Conservation (phyloP, 208 protist species). For the Leishmania aethiopica region DNA sequence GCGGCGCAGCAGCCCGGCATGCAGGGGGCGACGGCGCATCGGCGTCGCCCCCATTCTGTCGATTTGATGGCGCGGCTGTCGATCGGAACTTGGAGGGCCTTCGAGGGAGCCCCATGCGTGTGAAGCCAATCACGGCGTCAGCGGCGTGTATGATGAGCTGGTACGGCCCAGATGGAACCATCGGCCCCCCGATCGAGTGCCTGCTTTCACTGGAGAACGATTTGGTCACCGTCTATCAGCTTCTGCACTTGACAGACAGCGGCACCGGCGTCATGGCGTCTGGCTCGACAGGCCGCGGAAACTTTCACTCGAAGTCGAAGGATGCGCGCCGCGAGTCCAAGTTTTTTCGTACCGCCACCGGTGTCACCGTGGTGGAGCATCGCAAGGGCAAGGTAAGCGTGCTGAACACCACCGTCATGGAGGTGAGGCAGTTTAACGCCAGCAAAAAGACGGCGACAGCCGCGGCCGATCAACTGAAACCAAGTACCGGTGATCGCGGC, state of each 20-base stretch:
- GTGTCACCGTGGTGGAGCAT: constrained; percentile 28
- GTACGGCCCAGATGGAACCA: constrained; percentile 32
- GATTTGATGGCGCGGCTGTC: constrained; percentile 8
- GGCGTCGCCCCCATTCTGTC: neutral
- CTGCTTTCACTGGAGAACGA: constrained; percentile 35
- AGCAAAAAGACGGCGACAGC: constrained; percentile 8
- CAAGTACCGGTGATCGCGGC: neutral
- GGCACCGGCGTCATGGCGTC: neutral
- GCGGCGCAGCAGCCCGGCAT: neutral
- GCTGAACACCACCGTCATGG: constrained; percentile 35
- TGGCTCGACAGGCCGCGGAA: neutral
- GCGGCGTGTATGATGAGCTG: constrained; percentile 37
- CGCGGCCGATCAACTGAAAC: neutral
- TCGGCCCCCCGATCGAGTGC: constrained; percentile 37
- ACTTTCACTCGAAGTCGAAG: neutral
- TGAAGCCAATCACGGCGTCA: constrained; percentile 36
- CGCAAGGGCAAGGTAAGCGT: constrained; percentile 27
- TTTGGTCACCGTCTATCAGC: constrained; percentile 43
- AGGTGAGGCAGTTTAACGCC: constrained; percentile 39
- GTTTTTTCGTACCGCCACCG: constrained; percentile 14
- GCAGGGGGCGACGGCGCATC: neutral
- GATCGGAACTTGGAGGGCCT: constrained; percentile 49
- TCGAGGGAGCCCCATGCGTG: constrained; percentile 25
- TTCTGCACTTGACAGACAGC: constrained; percentile 24
- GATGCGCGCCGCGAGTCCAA: constrained; percentile 7